Conservation (phyloP, 352 stramenopile genomes). For the Phytophthora vignae region DNA sequence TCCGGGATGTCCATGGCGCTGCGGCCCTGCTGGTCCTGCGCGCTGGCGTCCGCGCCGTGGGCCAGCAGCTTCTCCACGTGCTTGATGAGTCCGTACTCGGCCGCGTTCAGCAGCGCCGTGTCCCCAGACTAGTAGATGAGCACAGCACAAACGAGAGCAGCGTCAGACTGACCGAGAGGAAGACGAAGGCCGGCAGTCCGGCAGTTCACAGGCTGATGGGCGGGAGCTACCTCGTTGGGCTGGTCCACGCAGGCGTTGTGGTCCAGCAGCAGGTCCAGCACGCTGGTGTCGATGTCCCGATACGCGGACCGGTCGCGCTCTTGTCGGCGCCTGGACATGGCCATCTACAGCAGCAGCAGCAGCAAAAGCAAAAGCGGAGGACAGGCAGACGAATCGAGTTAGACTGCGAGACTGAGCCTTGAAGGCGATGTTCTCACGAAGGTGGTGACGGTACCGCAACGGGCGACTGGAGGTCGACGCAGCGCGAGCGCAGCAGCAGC, state of each 20-base stretch:
- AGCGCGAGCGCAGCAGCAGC: constrained; percentile 41
- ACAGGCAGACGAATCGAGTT: not conserved
- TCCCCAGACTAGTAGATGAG: constrained; percentile 27
- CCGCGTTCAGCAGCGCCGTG: constrained; percentile 44
- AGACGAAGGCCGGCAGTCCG: too few species aligned
- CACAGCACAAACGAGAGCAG: too few species aligned
- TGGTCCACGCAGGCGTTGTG: constrained; percentile 42
- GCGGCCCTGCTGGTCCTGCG: constrained; percentile 36
- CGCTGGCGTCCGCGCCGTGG: constrained; percentile 39
- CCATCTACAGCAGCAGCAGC: constrained; percentile 25
- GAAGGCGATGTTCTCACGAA: too few species aligned
- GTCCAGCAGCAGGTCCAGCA: constrained; percentile 46
- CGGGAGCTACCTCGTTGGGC: constrained; percentile 28
- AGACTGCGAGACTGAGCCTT: not conserved
- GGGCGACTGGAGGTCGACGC: constrained; percentile 48
- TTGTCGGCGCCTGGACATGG: constrained; percentile 39
- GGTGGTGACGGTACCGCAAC: constrained; percentile 17
- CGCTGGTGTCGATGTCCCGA: constrained; percentile 53
- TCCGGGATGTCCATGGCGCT: constrained; percentile 47
- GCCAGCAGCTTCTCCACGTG: constrained; percentile 56
- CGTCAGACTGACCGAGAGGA: too few species aligned
- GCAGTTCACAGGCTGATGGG: too few species aligned
- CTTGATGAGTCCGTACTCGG: constrained; percentile 53
- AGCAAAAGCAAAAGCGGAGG: too few species aligned
- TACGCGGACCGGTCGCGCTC: constrained; percentile 46